phyloP scores from a whole-genome alignment of 495 filamentous ascomycete genomes.

The Podospora appendiculata region DNA sequence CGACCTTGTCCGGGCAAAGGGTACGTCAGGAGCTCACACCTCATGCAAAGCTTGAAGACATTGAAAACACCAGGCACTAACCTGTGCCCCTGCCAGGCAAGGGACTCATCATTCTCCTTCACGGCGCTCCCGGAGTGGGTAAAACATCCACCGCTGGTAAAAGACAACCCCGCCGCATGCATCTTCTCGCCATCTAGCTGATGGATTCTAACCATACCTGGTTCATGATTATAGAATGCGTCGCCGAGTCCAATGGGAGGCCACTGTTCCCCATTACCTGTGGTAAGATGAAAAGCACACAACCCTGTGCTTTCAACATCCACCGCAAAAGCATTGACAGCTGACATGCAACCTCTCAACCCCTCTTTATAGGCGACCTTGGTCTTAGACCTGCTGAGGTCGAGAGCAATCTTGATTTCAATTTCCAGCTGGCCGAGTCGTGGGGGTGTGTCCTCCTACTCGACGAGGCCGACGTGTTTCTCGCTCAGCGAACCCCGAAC shows the following conservation, averaged over 20 bases:
- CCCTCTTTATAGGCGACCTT: conserved; percentile 4
- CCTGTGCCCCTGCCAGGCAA: conserved; percentile 16
- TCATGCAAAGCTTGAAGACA: no score
- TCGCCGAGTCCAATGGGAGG: conserved; percentile 9
- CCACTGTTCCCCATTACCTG: conserved; percentile 20
- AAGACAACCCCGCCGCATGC: neutral
- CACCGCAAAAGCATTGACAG: no score
- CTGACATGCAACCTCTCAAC: no score
- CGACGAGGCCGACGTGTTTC: conserved; percentile 38
- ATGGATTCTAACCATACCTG: neutral
- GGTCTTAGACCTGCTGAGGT: conserved; percentile 21
- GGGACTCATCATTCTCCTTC: conserved; percentile 37
- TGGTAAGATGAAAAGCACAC: conserved; percentile 1
- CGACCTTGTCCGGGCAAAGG: conserved; percentile 23
- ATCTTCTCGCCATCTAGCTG: neutral
- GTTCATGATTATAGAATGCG: conserved; percentile 2
- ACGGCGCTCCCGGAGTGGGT: conserved; percentile 37
- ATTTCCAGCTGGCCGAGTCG: conserved; percentile 31
- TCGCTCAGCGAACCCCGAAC: conserved; percentile 27
- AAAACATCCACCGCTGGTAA: conserved; percentile 33
- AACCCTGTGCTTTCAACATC: no score
- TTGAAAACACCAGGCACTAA: no score
- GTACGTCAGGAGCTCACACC: conserved; percentile 20
- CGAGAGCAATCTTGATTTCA: conserved; percentile 31
- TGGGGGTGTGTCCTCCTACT: conserved; percentile 48